phyloP scores from a whole-genome alignment of 768 basidiomycete species.

The Solioccasus polychromus region DNA sequence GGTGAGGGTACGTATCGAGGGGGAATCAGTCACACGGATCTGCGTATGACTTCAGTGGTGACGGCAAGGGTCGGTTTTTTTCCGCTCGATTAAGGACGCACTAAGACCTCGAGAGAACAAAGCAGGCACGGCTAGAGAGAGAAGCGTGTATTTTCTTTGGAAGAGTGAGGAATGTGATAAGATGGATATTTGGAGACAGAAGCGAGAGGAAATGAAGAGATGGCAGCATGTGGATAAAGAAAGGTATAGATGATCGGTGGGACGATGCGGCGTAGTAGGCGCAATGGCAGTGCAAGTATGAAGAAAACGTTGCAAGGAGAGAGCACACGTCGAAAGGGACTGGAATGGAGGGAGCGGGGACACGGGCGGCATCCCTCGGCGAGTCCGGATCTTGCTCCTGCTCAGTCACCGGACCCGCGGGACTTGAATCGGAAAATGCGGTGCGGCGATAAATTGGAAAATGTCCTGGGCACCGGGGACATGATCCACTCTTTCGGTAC shows the following conservation, averaged over 20 bases:
- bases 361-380: slow-evolving; percentile 23
- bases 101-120: slow-evolving; percentile 24
- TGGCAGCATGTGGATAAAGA: slow-evolving; percentile 22
- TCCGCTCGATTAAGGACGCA: slow-evolving; percentile 19
- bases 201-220: slow-evolving; percentile 22
- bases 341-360: slow-evolving; percentile 11
- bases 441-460: slow-evolving; percentile 23
- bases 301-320: slow-evolving; percentile 32
- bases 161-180: slow-evolving; percentile 22
- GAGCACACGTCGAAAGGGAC: slow-evolving; percentile 22
- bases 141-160: slow-evolving; percentile 1
- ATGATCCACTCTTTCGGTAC: slow-evolving; percentile 11
- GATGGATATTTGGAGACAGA: slow-evolving; percentile 18
- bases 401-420: slow-evolving; percentile 27
- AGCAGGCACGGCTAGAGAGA: slow-evolving; percentile 6
- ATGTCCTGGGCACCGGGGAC: slow-evolving; percentile 28
- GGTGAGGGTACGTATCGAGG: slow-evolving; percentile 8
- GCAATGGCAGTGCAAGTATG: slow-evolving; percentile 29
- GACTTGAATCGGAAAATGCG: slow-evolving; percentile 11
- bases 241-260: slow-evolving; percentile 23
- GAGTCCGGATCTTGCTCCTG: slow-evolving; percentile 28
- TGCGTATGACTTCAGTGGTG: slow-evolving; percentile 30
- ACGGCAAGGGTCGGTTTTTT: slow-evolving; percentile 20
- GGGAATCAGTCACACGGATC: slow-evolving; percentile 29
- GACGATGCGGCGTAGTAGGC: slow-evolving; percentile 20